A percentile compares a stretch with the other conserved stretches of the same genome.
Evolutionary conservation across 768 basidiomycete species (phyloP).

Genomic region (Suillus tomentosus): DNA sequence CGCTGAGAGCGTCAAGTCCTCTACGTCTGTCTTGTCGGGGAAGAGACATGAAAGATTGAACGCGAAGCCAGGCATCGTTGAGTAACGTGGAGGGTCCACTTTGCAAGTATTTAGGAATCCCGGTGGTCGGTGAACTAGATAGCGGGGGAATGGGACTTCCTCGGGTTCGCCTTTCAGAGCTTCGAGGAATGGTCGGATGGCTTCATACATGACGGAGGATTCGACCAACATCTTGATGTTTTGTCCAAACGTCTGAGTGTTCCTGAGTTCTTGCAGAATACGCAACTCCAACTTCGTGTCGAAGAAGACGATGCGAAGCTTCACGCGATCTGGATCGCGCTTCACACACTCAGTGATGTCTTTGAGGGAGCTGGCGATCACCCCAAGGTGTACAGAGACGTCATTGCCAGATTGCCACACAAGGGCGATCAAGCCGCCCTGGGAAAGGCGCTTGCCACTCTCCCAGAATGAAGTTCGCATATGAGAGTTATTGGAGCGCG

Average conservation of each 20-base stretch:
- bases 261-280: constrained; percentile 40
- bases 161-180: constrained; percentile 60
- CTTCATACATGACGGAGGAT: constrained; percentile 65
- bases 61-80: constrained; percentile 52
- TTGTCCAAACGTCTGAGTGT: constrained; percentile 26
- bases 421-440: constrained; percentile 66
- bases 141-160: constrained; percentile 53
- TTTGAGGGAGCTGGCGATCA: constrained; percentile 41
- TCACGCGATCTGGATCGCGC: constrained; percentile 35
- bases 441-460: constrained; percentile 57
- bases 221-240: constrained; percentile 51
- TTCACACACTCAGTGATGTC: constrained; percentile 52
- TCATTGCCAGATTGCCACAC: constrained; percentile 42
- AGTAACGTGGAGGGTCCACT: constrained; percentile 57
- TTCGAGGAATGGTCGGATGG: constrained; percentile 68
- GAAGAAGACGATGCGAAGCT: constrained; percentile 61
- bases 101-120: constrained; percentile 35
- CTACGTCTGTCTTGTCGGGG: constrained; percentile 37
- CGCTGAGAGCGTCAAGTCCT: constrained; percentile 43
- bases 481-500: constrained; percentile 41
- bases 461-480: constrained; percentile 63
- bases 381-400: constrained; percentile 55
- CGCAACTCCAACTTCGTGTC: constrained; percentile 56
- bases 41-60: constrained; percentile 62
- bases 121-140: constrained; percentile 48